A percentile compares a stretch with the other conserved stretches of the same genome.
These are phyloP conservation scores for Sarocladium kiliense DNA, from an alignment of 2,329 filamentous ascomycete genomes.

Conservation along the genomic window DNA sequence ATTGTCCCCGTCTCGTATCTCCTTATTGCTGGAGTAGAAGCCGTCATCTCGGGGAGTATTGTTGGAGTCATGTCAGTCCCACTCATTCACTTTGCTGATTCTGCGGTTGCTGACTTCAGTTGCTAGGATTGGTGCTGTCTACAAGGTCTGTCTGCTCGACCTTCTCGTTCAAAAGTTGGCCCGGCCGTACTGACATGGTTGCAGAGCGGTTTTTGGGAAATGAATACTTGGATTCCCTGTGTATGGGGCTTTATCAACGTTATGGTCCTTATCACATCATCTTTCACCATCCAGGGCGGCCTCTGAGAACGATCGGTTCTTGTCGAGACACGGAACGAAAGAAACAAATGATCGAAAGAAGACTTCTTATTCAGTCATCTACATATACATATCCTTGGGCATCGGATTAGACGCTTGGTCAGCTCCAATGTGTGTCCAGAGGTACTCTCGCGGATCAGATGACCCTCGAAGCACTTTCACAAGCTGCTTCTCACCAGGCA, in stretches of 20 bases:
- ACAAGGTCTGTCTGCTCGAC: slow-evolving; percentile 45
- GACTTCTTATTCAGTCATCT: neutral
- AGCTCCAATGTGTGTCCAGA: slow-evolving; percentile 1
- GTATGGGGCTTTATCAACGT: slow-evolving; percentile 84
- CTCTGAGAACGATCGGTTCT: slow-evolving; percentile 44
- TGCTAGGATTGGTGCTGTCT: slow-evolving; percentile 70
- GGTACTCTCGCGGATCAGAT: neutral
- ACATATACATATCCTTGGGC: neutral
- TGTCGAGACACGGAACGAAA: neutral
- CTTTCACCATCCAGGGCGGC: slow-evolving; percentile 88
- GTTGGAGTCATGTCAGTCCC: slow-evolving; percentile 69
- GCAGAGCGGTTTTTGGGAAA: slow-evolving; percentile 66
- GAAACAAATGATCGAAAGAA: neutral
- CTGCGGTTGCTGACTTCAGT: slow-evolving; percentile 13
- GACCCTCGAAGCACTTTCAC: slow-evolving; percentile 13
- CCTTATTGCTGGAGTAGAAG: slow-evolving; percentile 69
- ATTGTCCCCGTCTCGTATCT: slow-evolving; percentile 66
- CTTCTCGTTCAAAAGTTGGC: neutral
- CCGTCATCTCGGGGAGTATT: slow-evolving; percentile 72
- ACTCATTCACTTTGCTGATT: no score
- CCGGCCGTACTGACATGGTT: neutral
- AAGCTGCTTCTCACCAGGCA: slow-evolving; percentile 38
- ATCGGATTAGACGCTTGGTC: neutral
- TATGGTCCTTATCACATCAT: slow-evolving; percentile 75
- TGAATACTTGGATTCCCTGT: slow-evolving; percentile 93